Conservation (phyloP, 2,329 filamentous ascomycete species). For the Teratosphaeria pseudoeucalypti region DNA sequence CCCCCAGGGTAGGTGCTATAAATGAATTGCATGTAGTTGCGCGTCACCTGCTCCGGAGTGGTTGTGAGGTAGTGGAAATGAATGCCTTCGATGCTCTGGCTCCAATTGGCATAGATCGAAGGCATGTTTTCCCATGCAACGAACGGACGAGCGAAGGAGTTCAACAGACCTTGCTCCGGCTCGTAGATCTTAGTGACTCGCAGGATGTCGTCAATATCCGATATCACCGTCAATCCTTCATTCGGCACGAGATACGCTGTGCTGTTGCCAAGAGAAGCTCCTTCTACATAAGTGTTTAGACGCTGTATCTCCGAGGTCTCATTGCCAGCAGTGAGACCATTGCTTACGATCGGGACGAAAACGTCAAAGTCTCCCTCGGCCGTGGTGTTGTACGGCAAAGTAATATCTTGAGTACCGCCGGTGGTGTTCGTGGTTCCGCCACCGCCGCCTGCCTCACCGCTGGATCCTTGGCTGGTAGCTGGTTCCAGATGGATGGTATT, state of each 20-base stretch:
- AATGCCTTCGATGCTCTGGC: constrained; percentile 50
- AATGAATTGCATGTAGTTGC: constrained; percentile 71
- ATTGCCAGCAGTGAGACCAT: constrained; percentile 53
- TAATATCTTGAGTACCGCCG: constrained; percentile 53
- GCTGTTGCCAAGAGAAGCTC: constrained; percentile 56
- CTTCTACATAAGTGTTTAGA: constrained; percentile 57
- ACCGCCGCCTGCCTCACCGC: constrained; percentile 39
- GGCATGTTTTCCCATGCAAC: constrained; percentile 71
- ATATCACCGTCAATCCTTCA: constrained; percentile 60
- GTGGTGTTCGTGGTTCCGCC: constrained; percentile 39
- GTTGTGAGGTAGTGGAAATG: constrained; percentile 80
- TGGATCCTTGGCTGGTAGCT: constrained; percentile 45
- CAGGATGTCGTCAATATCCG: constrained; percentile 71
- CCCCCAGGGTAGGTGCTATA: constrained; percentile 68
- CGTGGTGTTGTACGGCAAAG: constrained; percentile 56
- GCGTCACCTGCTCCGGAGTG: constrained; percentile 65
- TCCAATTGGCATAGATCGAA: constrained; percentile 67
- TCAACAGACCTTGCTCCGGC: constrained; percentile 62
- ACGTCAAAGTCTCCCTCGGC: constrained; percentile 61
- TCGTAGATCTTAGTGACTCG: constrained; percentile 73
- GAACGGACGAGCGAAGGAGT: constrained; percentile 64
- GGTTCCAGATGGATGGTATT: constrained; percentile 50
- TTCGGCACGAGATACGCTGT: constrained; percentile 67
- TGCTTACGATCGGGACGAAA: constrained; percentile 55
- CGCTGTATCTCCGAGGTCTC: constrained; percentile 55